phyloP scores from a whole-genome alignment of 1,284 basidiomycete species.

The Caloboletus firmus region DNA sequence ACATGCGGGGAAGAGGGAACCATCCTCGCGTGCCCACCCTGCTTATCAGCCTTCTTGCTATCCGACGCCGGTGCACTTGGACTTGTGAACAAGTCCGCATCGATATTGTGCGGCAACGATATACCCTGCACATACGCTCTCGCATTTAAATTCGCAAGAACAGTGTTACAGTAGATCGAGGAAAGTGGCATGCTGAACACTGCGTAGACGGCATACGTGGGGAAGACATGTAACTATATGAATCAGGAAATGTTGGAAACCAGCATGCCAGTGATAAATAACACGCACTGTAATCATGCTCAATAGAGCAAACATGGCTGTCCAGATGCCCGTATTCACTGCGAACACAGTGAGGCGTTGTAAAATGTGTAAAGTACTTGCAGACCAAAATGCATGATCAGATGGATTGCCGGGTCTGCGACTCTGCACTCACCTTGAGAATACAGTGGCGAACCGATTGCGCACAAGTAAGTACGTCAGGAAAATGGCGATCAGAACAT shows the following conservation, averaged over 20 bases:
- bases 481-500: conserved; percentile 5
- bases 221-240: conserved; percentile 1
- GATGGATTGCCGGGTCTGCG: not conserved
- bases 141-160: conserved; percentile 20
- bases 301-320: conserved; percentile 13
- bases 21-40: not conserved
- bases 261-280: not conserved
- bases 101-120: not conserved
- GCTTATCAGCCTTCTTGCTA: not conserved
- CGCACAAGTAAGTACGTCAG: not conserved
- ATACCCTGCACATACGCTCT: conserved; percentile 10
- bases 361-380: conserved; percentile 10
- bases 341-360: conserved; percentile 17
- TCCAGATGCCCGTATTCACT: conserved; percentile 20
- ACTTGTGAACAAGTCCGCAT: not conserved
- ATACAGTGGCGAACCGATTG: not conserved
- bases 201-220: not conserved
- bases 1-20: not conserved
- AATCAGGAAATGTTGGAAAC: not conserved
- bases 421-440: not conserved
- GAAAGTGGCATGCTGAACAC: conserved; percentile 15
- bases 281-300: conserved; percentile 13
- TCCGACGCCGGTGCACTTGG: too few relatives aligned
- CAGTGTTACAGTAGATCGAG: conserved; percentile 16
- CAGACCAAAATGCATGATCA: not conserved